Base-by-base conservation (phyloP, 2,329 filamentous ascomycete genomes). In the Colletotrichum acutatum region DNA sequence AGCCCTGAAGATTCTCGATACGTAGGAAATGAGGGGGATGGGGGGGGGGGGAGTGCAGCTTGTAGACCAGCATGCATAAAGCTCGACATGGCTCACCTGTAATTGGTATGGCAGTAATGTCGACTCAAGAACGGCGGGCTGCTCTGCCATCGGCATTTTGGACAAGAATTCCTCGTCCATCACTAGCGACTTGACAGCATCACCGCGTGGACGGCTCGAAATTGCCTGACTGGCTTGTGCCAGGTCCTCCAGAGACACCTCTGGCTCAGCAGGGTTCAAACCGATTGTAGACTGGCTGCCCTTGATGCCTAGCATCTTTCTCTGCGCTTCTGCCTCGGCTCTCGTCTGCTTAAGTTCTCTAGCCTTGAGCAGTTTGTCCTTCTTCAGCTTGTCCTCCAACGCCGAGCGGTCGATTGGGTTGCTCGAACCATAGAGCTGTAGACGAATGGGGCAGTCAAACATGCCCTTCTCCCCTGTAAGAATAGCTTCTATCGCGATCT, bases 71-170 rank as follows among this genome's bases (percentile, higher is more conserved):
- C 14, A 30, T 14, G 24, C 6, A 5, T 11, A 19, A 14, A 5
- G 8, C 30, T 54, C 19, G 52, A 8, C 19, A 14, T 16, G 16
- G 11, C 46, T 52, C 78, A 87, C 87, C 81, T 90, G 90, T 61
- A 90, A 89, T 78, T 98, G 95, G 81, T 97, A 97, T 1, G 94
- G 92, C 71, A 97, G 86, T 61, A 98, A 84, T 52, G 89, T 84
- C 0, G 94, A 93, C 28, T 87, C 84, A 54, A 98, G 84, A 6
- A 85, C 83, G 7, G 84, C 77, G 0, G 95, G 95, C 76, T 95
- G 93, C 4, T 89, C 81, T 2, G 92, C 93, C 85, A 90, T 90
- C 0, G 93, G 92, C 90, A 97, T 90, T 56, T 90, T 88, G 7
- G 89, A 88, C 66, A 98, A 83, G 19, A 91, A 86, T 1, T 91